These are phyloP conservation scores for Eragrostis nindensis DNA, from an alignment of 176 grass and related monocot species.

Conservation along the genomic window DNA sequence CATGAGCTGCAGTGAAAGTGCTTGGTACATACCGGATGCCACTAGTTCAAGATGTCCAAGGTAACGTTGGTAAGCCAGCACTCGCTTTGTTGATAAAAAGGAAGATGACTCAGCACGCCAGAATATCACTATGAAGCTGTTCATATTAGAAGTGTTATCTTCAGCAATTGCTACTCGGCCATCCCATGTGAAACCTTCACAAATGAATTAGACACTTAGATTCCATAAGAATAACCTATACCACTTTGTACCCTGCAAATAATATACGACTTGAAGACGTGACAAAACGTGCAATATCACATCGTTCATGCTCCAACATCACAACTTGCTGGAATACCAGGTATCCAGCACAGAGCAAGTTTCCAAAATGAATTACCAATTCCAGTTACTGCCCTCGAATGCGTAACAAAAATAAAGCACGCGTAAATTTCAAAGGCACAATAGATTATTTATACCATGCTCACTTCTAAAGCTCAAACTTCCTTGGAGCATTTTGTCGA, in stretches of 20 bases:
- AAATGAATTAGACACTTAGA: neutral
- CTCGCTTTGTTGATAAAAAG: slow-evolving; percentile 15
- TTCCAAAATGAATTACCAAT: neutral
- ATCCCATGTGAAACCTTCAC: neutral
- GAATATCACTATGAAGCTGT: neutral
- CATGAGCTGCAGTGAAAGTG: neutral
- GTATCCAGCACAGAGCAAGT: neutral
- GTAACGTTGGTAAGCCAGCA: slow-evolving; percentile 11
- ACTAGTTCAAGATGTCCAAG: neutral
- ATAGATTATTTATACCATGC: neutral
- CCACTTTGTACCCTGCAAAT: too few relatives aligned
- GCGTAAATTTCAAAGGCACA: neutral
- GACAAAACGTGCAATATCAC: neutral
- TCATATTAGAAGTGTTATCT: neutral
- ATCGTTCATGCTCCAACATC: neutral
- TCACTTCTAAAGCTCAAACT: neutral
- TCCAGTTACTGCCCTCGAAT: neutral
- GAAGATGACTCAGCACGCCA: neutral
- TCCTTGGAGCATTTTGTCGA: slow-evolving; percentile 32
- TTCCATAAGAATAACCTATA: neutral
- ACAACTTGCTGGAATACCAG: neutral
- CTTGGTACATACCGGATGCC: neutral
- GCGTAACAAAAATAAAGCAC: neutral
- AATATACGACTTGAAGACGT: neutral
- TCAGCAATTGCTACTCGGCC: neutral